Percentiles rank a stretch among this genome's conserved stretches.
These are phyloP conservation scores for Cladorrhinum samala DNA, from an alignment of 495 filamentous ascomycete genomes.

Conservation along the genomic window DNA sequence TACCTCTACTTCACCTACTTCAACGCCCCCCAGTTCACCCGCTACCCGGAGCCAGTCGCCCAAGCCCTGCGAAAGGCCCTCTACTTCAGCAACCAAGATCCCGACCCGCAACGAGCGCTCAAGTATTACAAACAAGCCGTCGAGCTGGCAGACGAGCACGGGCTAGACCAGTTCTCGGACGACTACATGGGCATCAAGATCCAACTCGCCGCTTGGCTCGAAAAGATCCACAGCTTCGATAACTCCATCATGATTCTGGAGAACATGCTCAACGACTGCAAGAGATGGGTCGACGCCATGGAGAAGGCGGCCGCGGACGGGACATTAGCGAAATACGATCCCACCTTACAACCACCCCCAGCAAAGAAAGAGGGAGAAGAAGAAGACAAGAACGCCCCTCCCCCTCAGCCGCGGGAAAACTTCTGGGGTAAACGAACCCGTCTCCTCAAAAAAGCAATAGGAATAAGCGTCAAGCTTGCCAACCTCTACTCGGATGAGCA, in stretches of 20 bases:
- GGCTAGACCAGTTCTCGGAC: slow-evolving; percentile 80
- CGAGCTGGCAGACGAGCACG: slow-evolving; percentile 57
- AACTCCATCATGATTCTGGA: slow-evolving; percentile 71
- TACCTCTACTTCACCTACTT: slow-evolving; percentile 67
- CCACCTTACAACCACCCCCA: background rate
- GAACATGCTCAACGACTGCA: slow-evolving; percentile 53
- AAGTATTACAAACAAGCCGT: slow-evolving; percentile 78
- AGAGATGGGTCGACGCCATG: slow-evolving; percentile 54
- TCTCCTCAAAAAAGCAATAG: slow-evolving; percentile 64
- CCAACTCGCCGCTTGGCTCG: slow-evolving; percentile 68
- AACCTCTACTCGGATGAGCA: slow-evolving; percentile 64
- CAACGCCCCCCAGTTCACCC: slow-evolving; percentile 46
- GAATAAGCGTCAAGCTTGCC: slow-evolving; percentile 72
- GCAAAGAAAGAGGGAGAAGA: slow-evolving; percentile 2
- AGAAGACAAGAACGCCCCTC: slow-evolving; percentile 19
- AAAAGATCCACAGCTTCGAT: slow-evolving; percentile 60
- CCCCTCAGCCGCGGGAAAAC: slow-evolving; percentile 28
- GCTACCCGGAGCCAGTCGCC: slow-evolving; percentile 75
- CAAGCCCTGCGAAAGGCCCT: slow-evolving; percentile 76
- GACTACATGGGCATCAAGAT: slow-evolving; percentile 87
- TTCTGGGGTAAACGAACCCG: slow-evolving; percentile 60
- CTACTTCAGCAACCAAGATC: slow-evolving; percentile 72
- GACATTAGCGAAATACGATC: slow-evolving; percentile 25
- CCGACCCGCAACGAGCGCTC: slow-evolving; percentile 66
- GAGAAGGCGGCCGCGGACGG: slow-evolving; percentile 49